Evolutionary conservation across 2,329 filamentous ascomycete species (phyloP).

Genomic region (Microsporum audouinii): DNA sequence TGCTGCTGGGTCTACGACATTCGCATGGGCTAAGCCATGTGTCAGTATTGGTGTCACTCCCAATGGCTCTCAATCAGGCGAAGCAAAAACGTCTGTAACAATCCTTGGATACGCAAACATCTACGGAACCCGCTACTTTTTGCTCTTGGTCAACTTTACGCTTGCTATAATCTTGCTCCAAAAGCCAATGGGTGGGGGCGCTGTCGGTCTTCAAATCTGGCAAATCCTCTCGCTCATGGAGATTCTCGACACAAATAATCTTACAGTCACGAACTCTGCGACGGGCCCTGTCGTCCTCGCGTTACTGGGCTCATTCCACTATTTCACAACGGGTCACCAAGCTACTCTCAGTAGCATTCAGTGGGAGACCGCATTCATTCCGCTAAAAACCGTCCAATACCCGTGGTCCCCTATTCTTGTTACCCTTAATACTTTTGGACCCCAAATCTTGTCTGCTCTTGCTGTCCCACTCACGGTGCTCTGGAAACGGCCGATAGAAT

Average conservation of each 20-base stretch:
- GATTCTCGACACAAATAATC: constrained; percentile 50
- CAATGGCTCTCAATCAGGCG: constrained; percentile 34
- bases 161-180: constrained; percentile 68
- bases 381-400: constrained; percentile 69
- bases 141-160: constrained; percentile 69
- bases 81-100: constrained; percentile 45
- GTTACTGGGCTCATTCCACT: constrained; percentile 85
- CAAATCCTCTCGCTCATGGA: constrained; percentile 70
- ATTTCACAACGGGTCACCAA: constrained; percentile 96
- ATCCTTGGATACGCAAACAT: constrained; percentile 87
- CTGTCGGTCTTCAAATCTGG: constrained; percentile 71
- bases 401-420: constrained; percentile 81
- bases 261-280: constrained; percentile 49
- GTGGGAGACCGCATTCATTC: constrained; percentile 92
- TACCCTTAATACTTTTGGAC: constrained; percentile 74
- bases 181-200: constrained; percentile 87
- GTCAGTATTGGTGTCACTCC: constrained; percentile 56
- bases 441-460: constrained; percentile 70
- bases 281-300: constrained; percentile 77
- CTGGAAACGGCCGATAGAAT: constrained; percentile 79
- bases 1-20: constrained; percentile 73
- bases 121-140: constrained; percentile 80
- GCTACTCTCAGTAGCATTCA: constrained; percentile 78
- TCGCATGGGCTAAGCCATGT: constrained; percentile 73
- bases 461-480: constrained; percentile 70